A percentile compares a stretch with the other conserved stretches of the same genome.
phyloP scores from a whole-genome alignment of 306 rosid genomes.

The Castanospermum australe region DNA sequence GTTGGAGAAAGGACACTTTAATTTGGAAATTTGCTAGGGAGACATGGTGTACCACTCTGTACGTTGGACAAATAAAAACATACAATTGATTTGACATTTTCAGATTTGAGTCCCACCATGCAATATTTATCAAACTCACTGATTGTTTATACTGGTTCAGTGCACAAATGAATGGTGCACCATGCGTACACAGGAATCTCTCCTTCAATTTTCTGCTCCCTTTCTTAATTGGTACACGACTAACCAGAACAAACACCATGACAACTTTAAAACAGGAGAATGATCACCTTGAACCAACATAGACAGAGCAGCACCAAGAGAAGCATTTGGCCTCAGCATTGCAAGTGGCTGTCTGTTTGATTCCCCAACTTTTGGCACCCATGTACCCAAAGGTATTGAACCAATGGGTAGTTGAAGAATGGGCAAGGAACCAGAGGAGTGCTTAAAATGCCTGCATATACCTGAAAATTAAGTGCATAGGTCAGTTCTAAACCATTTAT shows the following conservation, averaged over 20 bases:
- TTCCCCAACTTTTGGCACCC: constrained; percentile 85
- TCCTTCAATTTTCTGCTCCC: neutral
- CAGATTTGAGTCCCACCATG: neutral
- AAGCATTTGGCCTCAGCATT: constrained; percentile 70
- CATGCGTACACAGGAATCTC: neutral
- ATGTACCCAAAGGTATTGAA: constrained; percentile 72
- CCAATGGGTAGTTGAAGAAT: constrained; percentile 77
- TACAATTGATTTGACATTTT: neutral
- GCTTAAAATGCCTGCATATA: constrained; percentile 77
- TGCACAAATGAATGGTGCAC: neutral
- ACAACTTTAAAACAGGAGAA: constrained; percentile 28
- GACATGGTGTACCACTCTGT: neutral
- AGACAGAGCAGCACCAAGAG: constrained; percentile 64
- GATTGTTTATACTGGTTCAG: neutral
- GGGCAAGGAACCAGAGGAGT: constrained; percentile 72
- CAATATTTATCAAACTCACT: constrained; percentile 7
- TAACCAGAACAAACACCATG: constrained; percentile 17
- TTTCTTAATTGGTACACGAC: constrained; percentile 7
- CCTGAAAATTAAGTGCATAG: constrained; percentile 53
- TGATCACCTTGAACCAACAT: constrained; percentile 74
- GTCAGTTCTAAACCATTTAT: constrained; percentile 42
- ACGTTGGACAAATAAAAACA: neutral
- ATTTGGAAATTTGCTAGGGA: neutral
- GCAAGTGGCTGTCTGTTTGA: constrained; percentile 63
- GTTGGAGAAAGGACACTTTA: constrained; percentile 12